Evolutionary conservation across 1,284 basidiomycete genomes (phyloP).

Genomic region (Mycena citricolor): DNA sequence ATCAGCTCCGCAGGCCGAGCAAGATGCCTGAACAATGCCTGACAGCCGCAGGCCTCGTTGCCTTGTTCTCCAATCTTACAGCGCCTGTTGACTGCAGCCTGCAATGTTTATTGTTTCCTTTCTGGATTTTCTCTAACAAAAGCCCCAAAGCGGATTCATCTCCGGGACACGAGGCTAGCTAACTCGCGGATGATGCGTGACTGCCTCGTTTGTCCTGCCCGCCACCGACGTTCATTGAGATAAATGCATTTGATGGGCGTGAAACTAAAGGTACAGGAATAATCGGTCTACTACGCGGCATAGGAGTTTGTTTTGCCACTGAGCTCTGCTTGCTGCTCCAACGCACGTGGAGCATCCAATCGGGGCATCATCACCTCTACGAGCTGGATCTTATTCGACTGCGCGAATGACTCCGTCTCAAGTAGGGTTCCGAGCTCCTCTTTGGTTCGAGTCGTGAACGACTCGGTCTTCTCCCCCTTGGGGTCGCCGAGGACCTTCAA

Average conservation of each 20-base stretch:
- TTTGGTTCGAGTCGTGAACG: slow-evolving; percentile 67
- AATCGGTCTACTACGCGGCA: slow-evolving; percentile 13
- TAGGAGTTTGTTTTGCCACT: slow-evolving; percentile 51
- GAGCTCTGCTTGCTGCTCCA: slow-evolving; percentile 48
- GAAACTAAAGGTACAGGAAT: background rate
- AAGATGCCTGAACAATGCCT: too few relatives aligned
- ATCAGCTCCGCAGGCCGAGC: too few relatives aligned
- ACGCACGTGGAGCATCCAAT: slow-evolving; percentile 68
- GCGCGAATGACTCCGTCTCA: slow-evolving; percentile 55
- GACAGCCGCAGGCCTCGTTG: too few relatives aligned
- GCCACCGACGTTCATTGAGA: too few relatives aligned
- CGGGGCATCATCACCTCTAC: slow-evolving; percentile 79
- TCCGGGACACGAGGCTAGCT: too few relatives aligned
- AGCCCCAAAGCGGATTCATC: too few relatives aligned
- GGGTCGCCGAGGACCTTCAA: slow-evolving; percentile 58
- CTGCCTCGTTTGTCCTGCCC: too few relatives aligned
- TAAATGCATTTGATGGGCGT: background rate
- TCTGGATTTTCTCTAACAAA: too few relatives aligned
- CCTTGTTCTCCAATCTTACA: too few relatives aligned
- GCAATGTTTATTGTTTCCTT: too few relatives aligned
- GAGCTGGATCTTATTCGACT: slow-evolving; percentile 66
- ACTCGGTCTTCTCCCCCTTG: slow-evolving; percentile 55
- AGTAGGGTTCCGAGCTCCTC: slow-evolving; percentile 64
- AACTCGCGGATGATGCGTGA: too few relatives aligned
- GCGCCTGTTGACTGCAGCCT: too few relatives aligned